Conservation (phyloP, 306 rosid genomes). For the Clitoria ternatea region DNA sequence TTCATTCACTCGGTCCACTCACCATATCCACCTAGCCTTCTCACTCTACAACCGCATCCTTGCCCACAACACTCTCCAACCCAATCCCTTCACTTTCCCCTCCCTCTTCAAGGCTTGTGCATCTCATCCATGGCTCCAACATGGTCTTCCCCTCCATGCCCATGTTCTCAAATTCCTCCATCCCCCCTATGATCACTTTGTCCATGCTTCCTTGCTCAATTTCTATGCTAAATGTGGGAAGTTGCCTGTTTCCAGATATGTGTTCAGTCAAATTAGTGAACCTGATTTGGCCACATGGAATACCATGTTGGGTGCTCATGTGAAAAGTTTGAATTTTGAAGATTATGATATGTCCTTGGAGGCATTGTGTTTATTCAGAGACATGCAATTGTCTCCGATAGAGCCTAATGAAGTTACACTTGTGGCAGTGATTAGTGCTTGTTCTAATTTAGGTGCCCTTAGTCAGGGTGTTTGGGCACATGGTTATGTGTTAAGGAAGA, state of each 20-base stretch:
- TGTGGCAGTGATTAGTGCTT: too few relatives aligned
- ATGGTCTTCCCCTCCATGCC: conserved; percentile 37
- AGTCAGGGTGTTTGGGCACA: too few relatives aligned
- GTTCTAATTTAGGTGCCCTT: too few relatives aligned
- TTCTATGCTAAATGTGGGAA: conserved; percentile 44
- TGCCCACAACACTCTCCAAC: conserved; percentile 18
- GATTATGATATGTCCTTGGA: too few relatives aligned
- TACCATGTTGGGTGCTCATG: conserved; percentile 33
- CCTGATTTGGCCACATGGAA: conserved; percentile 49
- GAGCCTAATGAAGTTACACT: too few relatives aligned
- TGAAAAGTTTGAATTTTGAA: too few relatives aligned
- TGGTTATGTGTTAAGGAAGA: too few relatives aligned
- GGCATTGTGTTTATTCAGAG: too few relatives aligned
- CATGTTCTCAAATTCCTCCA: conserved; percentile 47
- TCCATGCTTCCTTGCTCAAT: conserved; percentile 36
- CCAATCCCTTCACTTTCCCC: conserved; percentile 47
- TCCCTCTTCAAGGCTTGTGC: conserved; percentile 43
- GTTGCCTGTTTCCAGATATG: conserved; percentile 20
- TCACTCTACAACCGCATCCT: conserved; percentile 33
- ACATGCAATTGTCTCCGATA: too few relatives aligned
- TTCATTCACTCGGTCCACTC: conserved; percentile 9
- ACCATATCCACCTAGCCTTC: conserved; percentile 27
- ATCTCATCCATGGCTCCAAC: conserved; percentile 22
- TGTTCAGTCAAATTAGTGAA: conserved; percentile 34
- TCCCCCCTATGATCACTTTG: conserved; percentile 40